These are phyloP conservation scores for Trichophyton rubrum DNA, from an alignment of 2,329 filamentous ascomycete genomes.

Conservation along the genomic window DNA sequence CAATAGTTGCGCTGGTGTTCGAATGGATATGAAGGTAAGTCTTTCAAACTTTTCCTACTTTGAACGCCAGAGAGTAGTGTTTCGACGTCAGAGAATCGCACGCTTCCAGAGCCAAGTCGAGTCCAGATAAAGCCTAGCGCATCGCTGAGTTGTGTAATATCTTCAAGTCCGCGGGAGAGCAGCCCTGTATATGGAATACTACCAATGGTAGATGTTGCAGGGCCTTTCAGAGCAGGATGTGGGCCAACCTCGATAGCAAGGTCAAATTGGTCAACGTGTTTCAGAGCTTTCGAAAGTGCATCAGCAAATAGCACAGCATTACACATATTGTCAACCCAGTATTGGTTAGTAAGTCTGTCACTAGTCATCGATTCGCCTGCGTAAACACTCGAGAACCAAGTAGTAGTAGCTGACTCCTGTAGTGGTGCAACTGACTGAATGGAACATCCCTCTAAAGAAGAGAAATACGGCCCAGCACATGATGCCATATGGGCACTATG, in stretches of 20 bases:
- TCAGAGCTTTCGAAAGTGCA: constrained; percentile 14
- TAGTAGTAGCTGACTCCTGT: constrained; percentile 7
- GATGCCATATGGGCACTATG: constrained; percentile 32
- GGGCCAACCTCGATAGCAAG: constrained; percentile 27
- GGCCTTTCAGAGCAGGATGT: constrained; percentile 23
- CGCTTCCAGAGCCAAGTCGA: not conserved
- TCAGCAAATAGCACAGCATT: constrained; percentile 26
- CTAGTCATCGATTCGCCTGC: constrained; percentile 16
- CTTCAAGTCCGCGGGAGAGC: constrained; percentile 14
- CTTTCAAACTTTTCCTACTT: not conserved
- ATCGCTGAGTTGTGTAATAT: constrained; percentile 10
- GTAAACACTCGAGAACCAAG: constrained; percentile 24
- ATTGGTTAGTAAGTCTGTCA: constrained; percentile 13
- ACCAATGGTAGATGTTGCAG: constrained; percentile 19
- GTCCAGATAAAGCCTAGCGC: constrained; percentile 9
- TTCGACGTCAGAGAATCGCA: constrained; percentile 5
- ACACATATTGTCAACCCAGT: constrained; percentile 31
- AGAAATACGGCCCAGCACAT: constrained; percentile 15
- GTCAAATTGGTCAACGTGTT: constrained; percentile 5
- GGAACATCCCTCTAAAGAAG: not conserved
- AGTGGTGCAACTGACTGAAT: not conserved
- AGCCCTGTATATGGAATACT: constrained; percentile 16
- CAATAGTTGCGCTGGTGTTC: constrained; percentile 12
- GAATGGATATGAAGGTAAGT: constrained; percentile 15
- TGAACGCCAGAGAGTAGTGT: not conserved